These are phyloP conservation scores for Drosera capensis DNA, from an alignment of 148 eudicot genomes.

Conservation along the genomic window DNA sequence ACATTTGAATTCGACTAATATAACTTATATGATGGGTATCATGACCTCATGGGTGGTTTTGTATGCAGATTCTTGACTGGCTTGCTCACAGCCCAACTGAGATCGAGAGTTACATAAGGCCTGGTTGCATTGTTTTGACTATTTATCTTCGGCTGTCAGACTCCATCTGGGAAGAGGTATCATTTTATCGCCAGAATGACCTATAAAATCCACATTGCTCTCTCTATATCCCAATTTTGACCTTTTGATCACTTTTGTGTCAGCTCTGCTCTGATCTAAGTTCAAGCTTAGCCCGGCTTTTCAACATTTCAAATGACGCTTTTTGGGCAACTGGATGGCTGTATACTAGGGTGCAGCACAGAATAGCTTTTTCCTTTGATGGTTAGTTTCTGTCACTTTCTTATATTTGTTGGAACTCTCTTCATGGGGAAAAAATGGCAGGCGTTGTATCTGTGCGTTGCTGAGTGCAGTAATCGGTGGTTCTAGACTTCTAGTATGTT, in stretches of 20 bases:
- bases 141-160: conserved; percentile 49
- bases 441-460: no score
- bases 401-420: no score
- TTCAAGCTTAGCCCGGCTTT: conserved; percentile 46
- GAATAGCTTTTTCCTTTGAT: conserved; percentile 41
- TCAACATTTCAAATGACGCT: conserved; percentile 36
- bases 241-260: conserved; percentile 8
- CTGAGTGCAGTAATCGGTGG: no score
- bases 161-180: conserved; percentile 72
- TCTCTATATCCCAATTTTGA: background rate
- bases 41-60: no score
- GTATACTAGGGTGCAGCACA: conserved; percentile 49
- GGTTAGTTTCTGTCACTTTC: conserved; percentile 50
- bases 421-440: no score
- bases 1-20: no score
- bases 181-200: no score
- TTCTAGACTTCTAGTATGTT: no score
- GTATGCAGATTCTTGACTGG: no score
- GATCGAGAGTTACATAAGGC: conserved; percentile 77
- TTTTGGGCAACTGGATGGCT: conserved; percentile 89
- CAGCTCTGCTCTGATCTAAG: conserved; percentile 49
- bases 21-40: no score
- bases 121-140: conserved; percentile 68
- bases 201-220: background rate
- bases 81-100: conserved; percentile 78